These are phyloP conservation scores for Pseudogymnoascus sp. DNA, from an alignment of 2,329 filamentous ascomycete genomes.

Conservation along the genomic window DNA sequence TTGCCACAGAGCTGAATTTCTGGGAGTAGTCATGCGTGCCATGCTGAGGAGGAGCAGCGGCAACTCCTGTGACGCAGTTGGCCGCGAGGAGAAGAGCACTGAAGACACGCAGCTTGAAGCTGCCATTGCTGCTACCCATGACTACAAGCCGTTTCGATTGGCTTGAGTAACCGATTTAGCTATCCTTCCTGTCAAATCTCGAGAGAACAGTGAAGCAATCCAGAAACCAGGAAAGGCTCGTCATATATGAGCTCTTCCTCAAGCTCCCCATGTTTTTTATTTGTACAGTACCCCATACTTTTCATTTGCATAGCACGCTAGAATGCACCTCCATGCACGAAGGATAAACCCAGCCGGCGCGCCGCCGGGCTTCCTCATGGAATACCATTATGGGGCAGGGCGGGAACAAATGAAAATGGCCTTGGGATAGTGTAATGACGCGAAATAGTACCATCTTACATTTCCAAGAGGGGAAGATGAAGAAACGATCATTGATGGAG, in stretches of 20 bases:
- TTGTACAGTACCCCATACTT: background rate
- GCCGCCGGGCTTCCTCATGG: background rate
- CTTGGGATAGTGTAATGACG: background rate
- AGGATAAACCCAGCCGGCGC: background rate
- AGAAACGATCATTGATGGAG: constrained; percentile 4
- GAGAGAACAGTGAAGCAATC: background rate
- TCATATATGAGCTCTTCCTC: background rate
- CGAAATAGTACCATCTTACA: background rate
- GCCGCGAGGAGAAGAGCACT: background rate
- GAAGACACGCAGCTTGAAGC: background rate
- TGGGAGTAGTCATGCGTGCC: constrained; percentile 6
- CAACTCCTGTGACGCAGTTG: background rate
- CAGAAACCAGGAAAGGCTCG: background rate
- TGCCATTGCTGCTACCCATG: background rate
- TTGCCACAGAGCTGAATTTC: constrained; percentile 13
- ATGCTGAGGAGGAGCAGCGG: background rate
- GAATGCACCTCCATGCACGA: constrained; percentile 1
- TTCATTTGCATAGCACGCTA: background rate
- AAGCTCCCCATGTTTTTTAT: background rate
- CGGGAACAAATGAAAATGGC: background rate
- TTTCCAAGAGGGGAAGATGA: background rate
- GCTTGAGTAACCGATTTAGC: background rate
- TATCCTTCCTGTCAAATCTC: background rate
- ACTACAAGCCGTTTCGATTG: background rate
- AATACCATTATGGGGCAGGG: background rate